These are phyloP conservation scores for Rhododendron ferrugineum DNA, from an alignment of 148 eudicot species.

Conservation along the genomic window DNA sequence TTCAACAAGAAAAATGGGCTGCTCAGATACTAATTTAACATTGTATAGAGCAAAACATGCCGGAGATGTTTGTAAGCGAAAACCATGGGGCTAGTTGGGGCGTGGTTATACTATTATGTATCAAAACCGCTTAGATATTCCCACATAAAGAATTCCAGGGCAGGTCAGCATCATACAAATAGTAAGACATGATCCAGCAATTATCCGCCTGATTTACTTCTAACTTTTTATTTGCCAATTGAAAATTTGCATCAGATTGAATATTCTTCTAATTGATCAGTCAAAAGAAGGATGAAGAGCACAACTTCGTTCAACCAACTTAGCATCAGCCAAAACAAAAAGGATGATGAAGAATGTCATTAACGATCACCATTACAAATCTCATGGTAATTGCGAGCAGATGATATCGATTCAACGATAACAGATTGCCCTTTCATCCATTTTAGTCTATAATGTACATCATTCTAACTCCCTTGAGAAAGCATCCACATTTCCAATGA, in stretches of 20 bases:
- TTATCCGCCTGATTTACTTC: neutral
- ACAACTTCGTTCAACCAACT: neutral
- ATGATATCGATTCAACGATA: neutral
- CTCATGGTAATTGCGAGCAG: neutral
- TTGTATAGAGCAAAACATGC: neutral
- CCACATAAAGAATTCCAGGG: neutral
- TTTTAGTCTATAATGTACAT: neutral
- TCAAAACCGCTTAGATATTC: neutral
- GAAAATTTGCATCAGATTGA: neutral
- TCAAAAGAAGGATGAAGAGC: neutral
- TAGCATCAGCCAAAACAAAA: neutral
- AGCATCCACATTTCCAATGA: neutral
- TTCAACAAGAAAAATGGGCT: neutral
- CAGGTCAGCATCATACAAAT: neutral
- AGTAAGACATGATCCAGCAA: neutral
- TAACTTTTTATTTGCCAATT: neutral
- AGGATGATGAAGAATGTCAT: neutral
- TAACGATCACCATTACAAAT: neutral
- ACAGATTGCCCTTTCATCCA: neutral
- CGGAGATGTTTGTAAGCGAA: neutral
- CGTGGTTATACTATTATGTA: neutral
- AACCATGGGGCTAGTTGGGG: neutral
- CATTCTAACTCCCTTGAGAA: neutral
- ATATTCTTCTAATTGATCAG: neutral
- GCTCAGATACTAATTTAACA: neutral